Percentiles rank a stretch among this genome's conserved stretches.
Conservation (phyloP, 768 basidiomycete genomes). For the Pulveroboletus sp. region DNA sequence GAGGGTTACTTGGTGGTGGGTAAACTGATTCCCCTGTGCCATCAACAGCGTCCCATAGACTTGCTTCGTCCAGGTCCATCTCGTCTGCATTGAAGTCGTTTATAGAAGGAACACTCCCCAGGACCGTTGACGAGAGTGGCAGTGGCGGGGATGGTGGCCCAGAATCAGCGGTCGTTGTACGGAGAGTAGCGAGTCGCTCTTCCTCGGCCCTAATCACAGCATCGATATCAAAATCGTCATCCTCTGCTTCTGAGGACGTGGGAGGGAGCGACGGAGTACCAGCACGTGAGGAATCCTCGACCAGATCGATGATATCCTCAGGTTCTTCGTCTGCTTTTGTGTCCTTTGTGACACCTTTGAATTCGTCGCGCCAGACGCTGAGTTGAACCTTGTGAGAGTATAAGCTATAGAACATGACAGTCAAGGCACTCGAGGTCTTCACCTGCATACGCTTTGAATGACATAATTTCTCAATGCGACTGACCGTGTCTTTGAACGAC, state of each 20-base stretch:
- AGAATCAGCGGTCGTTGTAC: constrained; percentile 7
- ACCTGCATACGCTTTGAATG: constrained; percentile 87
- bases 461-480: constrained; percentile 84
- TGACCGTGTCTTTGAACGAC: constrained; percentile 83
- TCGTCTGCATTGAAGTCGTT: constrained; percentile 3
- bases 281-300: constrained; percentile 35
- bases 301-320: constrained; percentile 32
- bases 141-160: not conserved
- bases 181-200: constrained; percentile 28
- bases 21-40: constrained; percentile 4
- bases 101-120: constrained; percentile 7
- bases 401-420: constrained; percentile 4
- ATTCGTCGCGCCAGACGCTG: constrained; percentile 78
- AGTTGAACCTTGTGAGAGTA: constrained; percentile 53
- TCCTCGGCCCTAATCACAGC: constrained; percentile 48
- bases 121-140: constrained; percentile 1
- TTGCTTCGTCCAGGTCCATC: constrained; percentile 39
- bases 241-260: constrained; percentile 38
- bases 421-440: constrained; percentile 18
- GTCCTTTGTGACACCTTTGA: constrained; percentile 41
- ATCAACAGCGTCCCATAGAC: constrained; percentile 32
- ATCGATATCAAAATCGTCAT: constrained; percentile 53
- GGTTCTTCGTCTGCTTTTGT: constrained; percentile 17
- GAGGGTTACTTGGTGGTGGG: constrained; percentile 1
- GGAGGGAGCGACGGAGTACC: constrained; percentile 39